Evolutionary conservation across 1,284 basidiomycete genomes (phyloP).

Genomic region (Cryptococcus sp.): DNA sequence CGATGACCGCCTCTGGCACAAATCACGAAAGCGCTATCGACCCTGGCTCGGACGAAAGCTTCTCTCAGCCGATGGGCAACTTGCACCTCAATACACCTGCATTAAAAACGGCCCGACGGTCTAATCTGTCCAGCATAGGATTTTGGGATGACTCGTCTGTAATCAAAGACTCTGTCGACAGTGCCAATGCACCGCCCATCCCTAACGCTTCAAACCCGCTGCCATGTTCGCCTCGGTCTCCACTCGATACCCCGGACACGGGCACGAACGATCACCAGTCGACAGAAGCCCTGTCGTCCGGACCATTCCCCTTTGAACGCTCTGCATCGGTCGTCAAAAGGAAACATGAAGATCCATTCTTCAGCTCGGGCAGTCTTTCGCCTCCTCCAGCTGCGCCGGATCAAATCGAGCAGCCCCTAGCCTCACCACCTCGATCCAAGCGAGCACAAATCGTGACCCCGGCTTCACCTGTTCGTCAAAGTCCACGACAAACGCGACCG

Average conservation of each 20-base stretch:
- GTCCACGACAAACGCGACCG: conserved; percentile 4
- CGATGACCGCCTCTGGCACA: conserved; percentile 40
- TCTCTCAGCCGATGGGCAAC: conserved; percentile 44
- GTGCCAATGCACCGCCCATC: no score
- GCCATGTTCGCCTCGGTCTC: no score
- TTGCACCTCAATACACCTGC: conserved; percentile 34
- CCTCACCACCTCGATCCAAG: no score
- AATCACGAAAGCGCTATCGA: conserved; percentile 33
- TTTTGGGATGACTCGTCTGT: no score
- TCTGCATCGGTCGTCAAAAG: conserved; percentile 2
- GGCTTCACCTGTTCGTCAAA: no score
- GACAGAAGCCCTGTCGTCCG: no score
- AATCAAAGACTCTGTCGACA: no score
- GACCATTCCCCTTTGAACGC: no score
- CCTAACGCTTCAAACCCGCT: no score
- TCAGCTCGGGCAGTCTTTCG: conserved; percentile 36
- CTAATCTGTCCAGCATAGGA: not conserved
- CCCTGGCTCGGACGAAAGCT: conserved; percentile 34
- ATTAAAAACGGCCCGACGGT: not conserved
- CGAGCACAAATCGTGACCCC: no score
- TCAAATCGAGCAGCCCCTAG: not conserved
- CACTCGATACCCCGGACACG: no score
- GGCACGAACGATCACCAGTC: no score
- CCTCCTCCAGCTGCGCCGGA: conserved; percentile 6
- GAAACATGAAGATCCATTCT: conserved; percentile 10